Percentiles rank a stretch among this genome's conserved stretches.
Evolutionary conservation across 805 yeast species (phyloP).

Genomic region (Candida dajiaensis): DNA sequence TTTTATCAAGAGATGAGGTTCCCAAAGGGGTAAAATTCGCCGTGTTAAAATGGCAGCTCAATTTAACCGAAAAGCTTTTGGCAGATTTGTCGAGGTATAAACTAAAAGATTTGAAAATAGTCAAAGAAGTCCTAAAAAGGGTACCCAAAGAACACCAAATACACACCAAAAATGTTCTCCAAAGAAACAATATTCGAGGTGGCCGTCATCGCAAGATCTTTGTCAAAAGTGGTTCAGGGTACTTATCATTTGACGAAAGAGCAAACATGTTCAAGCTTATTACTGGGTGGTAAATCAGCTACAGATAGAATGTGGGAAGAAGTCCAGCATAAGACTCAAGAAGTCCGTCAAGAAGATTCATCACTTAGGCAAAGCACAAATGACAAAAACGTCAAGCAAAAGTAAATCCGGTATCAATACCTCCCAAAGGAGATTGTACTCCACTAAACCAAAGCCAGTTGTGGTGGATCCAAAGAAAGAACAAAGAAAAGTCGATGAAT

Average conservation of each 20-base stretch:
- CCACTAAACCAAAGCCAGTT: slow-evolving; percentile 13
- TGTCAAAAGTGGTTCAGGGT: background rate
- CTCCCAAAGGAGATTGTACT: slow-evolving; percentile 10
- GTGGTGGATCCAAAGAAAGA: slow-evolving; percentile 6
- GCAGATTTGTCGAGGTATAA: background rate
- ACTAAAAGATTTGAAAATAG: background rate
- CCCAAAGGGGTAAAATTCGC: background rate
- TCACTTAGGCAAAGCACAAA: slow-evolving; percentile 1
- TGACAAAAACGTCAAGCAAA: background rate
- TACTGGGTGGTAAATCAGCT: background rate
- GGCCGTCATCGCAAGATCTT: background rate
- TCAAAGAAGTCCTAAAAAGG: too few relatives aligned
- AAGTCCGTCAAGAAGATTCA: background rate
- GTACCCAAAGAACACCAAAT: too few relatives aligned
- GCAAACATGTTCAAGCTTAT: background rate
- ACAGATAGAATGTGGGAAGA: slow-evolving; percentile 5
- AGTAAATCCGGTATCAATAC: background rate
- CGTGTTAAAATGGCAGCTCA: background rate
- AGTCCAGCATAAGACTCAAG: slow-evolving; percentile 2
- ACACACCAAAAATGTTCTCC: background rate
- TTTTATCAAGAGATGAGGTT: background rate
- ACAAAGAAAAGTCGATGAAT: slow-evolving; percentile 27
- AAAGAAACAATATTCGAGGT: background rate
- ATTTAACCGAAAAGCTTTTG: background rate
- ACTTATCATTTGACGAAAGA: background rate